A percentile compares a stretch with the other conserved stretches of the same genome.
phyloP scores from a whole-genome alignment of 306 rosid genomes.

The Cicer arietinum region DNA sequence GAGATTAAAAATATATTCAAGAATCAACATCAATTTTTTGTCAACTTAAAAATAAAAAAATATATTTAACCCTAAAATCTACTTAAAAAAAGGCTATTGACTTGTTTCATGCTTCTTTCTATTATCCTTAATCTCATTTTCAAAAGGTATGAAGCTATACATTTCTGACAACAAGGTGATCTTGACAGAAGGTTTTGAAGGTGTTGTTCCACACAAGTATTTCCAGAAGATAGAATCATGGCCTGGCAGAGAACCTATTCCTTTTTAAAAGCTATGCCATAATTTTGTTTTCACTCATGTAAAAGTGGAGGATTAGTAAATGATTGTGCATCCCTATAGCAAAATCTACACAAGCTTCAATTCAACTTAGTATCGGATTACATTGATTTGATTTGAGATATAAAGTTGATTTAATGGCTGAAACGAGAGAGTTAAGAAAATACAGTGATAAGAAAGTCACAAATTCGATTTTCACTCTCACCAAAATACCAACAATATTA shows the following conservation, averaged over 20 bases:
- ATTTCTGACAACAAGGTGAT: conserved; percentile 91
- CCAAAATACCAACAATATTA: too few species aligned
- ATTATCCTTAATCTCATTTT: conserved; percentile 26
- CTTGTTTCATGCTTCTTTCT: background rate
- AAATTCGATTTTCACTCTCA: too few species aligned
- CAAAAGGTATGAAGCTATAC: conserved; percentile 92
- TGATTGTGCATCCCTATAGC: conserved; percentile 14
- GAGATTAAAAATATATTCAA: too few species aligned
- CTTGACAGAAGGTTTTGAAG: conserved; percentile 85
- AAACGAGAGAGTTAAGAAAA: too few species aligned
- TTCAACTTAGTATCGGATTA: background rate
- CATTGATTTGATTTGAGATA: background rate
- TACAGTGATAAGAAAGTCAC: too few species aligned
- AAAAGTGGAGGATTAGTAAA: conserved; percentile 21
- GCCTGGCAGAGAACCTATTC: conserved; percentile 66
- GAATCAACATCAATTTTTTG: background rate
- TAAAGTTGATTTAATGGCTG: too few species aligned
- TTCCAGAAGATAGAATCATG: conserved; percentile 83
- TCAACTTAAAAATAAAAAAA: background rate
- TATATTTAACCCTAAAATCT: background rate
- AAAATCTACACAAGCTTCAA: background rate
- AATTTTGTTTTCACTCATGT: background rate
- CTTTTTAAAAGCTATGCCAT: conserved; percentile 44
- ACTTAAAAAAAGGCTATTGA: conserved; percentile 18
- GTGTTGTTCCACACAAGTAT: conserved; percentile 74